Evolutionary conservation across 2,329 filamentous ascomycete species (phyloP).

Genomic region (Calycina marina): DNA sequence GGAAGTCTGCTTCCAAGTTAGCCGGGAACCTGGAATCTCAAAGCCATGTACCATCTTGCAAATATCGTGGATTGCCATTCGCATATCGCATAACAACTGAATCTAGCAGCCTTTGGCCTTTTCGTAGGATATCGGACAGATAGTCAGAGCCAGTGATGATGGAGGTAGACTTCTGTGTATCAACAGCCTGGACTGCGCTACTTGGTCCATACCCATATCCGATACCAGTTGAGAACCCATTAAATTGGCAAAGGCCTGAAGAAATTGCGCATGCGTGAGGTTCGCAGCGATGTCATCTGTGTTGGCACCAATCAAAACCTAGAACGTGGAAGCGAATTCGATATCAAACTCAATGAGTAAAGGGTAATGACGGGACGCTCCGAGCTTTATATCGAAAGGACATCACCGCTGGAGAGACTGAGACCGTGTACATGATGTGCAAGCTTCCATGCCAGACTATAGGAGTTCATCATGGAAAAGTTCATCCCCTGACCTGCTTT

Average conservation of each 20-base stretch:
- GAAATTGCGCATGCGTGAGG: constrained; percentile 31
- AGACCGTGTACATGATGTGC: constrained; percentile 27
- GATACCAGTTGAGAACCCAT: constrained; percentile 30
- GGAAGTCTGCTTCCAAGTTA: constrained; percentile 15
- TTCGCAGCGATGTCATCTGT: constrained; percentile 43
- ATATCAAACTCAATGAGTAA: constrained; percentile 48
- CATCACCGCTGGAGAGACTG: constrained; percentile 24
- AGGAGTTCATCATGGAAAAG: constrained; percentile 41
- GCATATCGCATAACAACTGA: constrained; percentile 16
- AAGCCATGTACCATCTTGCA: constrained; percentile 16
- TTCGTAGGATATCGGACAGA: constrained; percentile 15
- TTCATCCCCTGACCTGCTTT: constrained; percentile 49
- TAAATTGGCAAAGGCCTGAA: constrained; percentile 38
- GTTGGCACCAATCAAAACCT: constrained; percentile 39
- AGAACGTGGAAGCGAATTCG: constrained; percentile 39
- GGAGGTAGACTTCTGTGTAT: not conserved
- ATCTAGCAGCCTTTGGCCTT: constrained; percentile 18
- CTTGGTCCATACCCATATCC: constrained; percentile 20
- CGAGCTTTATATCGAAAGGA: constrained; percentile 45
- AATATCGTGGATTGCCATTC: constrained; percentile 15
- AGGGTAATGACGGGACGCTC: constrained; percentile 48
- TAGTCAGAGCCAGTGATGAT: constrained; percentile 6
- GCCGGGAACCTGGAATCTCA: no score
- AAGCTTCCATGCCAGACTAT: constrained; percentile 47
- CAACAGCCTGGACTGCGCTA: constrained; percentile 14